phyloP scores from a whole-genome alignment of 768 basidiomycete genomes.

The Boletales sp. region DNA sequence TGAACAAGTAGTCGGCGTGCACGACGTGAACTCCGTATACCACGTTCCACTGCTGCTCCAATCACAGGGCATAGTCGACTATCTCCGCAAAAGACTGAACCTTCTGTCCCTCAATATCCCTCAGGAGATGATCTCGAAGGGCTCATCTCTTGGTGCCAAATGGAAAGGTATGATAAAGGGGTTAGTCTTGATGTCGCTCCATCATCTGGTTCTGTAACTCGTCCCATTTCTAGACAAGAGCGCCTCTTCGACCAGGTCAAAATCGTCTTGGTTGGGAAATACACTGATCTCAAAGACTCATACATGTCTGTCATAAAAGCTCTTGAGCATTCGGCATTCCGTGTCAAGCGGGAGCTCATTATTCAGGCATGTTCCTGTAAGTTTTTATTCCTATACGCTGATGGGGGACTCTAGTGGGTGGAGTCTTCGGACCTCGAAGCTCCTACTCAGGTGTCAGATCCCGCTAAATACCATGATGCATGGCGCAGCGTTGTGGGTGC shows the following conservation, averaged over 20 bases:
- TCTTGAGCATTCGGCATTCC: conserved; percentile 94
- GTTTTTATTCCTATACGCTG: conserved; percentile 1
- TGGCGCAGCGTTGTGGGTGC: conserved; percentile 92
- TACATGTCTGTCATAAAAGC: conserved; percentile 99
- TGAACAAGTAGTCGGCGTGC: conserved; percentile 90
- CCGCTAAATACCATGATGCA: conserved; percentile 91
- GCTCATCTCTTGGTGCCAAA: conserved; percentile 58
- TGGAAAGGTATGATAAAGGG: conserved; percentile 85
- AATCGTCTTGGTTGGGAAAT: conserved; percentile 94
- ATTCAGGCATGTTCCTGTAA: conserved; percentile 56
- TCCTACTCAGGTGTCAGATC: conserved; percentile 70
- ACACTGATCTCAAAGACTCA: conserved; percentile 94
- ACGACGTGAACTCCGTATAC: conserved; percentile 95
- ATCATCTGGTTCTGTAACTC: conserved; percentile 1
- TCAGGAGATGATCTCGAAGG: conserved; percentile 55
- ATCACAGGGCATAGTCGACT: conserved; percentile 88
- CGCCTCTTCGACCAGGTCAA: conserved; percentile 84
- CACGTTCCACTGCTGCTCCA: conserved; percentile 92
- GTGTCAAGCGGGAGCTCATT: conserved; percentile 78
- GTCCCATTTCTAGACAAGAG: conserved; percentile 65
- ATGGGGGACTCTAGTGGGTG: conserved; percentile 67
- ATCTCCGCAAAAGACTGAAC: conserved; percentile 78
- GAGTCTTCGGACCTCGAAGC: conserved; percentile 91
- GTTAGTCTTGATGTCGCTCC: conserved; percentile 39
- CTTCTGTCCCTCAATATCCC: conserved; percentile 56